Evolutionary conservation across 176 grass and related monocot species (phyloP).

Genomic region (Eleusine indica): DNA sequence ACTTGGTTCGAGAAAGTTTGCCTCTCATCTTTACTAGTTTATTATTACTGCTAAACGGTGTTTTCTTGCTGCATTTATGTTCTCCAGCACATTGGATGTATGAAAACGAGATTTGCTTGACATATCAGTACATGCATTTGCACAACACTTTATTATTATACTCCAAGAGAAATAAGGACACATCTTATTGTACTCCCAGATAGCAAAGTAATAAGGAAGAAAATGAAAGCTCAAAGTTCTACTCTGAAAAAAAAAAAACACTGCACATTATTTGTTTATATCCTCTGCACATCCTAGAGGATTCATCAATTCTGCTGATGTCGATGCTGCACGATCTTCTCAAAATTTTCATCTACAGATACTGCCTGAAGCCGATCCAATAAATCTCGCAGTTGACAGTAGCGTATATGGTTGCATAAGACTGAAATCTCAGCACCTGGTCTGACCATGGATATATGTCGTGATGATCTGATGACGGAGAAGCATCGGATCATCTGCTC

Average conservation of each 20-base stretch:
- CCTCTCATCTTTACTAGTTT: no score
- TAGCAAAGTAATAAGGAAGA: background rate
- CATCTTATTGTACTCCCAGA: slow-evolving; percentile 24
- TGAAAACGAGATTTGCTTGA: background rate
- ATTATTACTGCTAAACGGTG: background rate
- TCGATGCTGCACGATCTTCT: background rate
- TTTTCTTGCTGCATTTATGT: background rate
- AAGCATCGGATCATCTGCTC: slow-evolving; percentile 28
- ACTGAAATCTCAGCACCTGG: no score
- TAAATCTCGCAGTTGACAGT: background rate
- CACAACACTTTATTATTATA: slow-evolving; percentile 17
- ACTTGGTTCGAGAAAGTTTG: background rate
- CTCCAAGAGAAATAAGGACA: background rate
- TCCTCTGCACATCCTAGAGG: background rate
- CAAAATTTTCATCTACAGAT: background rate
- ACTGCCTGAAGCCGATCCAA: background rate
- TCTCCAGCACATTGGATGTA: background rate
- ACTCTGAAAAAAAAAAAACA: slow-evolving; percentile 12
- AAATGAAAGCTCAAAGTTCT: background rate
- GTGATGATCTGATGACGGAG: no score
- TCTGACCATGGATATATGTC: no score
- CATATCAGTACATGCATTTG: slow-evolving; percentile 6
- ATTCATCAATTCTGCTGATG: slow-evolving; percentile 17
- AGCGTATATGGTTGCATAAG: no score
- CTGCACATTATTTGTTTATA: background rate